phyloP scores from a whole-genome alignment of 208 protist species.

The Borovskyia barvae region DNA sequence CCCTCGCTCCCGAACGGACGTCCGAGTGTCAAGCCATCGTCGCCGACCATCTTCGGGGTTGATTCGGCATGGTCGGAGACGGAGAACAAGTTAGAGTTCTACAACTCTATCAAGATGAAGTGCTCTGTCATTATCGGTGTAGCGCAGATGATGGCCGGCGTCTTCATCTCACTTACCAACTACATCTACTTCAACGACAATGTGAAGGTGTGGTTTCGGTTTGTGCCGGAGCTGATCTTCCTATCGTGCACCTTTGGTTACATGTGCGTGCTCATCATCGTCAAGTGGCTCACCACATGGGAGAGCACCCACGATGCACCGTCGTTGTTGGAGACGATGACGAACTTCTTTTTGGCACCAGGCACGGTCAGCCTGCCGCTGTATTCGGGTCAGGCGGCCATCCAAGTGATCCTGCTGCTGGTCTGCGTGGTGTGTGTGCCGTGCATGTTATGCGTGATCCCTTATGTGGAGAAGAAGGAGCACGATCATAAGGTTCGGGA shows the following conservation, averaged over 20 bases:
- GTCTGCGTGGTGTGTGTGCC: constrained; percentile 76
- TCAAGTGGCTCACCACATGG: constrained; percentile 96
- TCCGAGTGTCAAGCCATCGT: constrained; percentile 44
- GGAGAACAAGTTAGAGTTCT: constrained; percentile 96
- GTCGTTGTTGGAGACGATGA: constrained; percentile 90
- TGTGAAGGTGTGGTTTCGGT: constrained; percentile 87
- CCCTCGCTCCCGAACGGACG: constrained; percentile 34
- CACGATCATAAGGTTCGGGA: constrained; percentile 41
- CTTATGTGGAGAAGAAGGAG: constrained; percentile 92
- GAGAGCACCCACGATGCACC: constrained; percentile 84
- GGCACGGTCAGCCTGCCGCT: constrained; percentile 74
- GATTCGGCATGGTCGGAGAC: constrained; percentile 90
- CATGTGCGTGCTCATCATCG: constrained; percentile 96
- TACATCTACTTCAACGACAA: constrained; percentile 87
- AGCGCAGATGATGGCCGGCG: constrained; percentile 95
- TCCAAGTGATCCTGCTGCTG: constrained; percentile 87
- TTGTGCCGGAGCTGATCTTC: constrained; percentile 97
- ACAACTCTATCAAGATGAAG: constrained; percentile 99
- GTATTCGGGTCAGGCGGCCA: constrained; percentile 67
- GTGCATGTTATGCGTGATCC: constrained; percentile 83
- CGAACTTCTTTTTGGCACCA: constrained; percentile 91
- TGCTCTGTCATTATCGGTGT: constrained; percentile 96
- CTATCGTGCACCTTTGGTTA: constrained; percentile 95
- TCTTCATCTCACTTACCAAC: constrained; percentile 92
- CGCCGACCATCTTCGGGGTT: constrained; percentile 65